Evolutionary conservation across 2,329 filamentous ascomycete genomes (phyloP), one percentile per base, ranked within the genome.

Genomic region (Dactylellina sp.): DNA sequence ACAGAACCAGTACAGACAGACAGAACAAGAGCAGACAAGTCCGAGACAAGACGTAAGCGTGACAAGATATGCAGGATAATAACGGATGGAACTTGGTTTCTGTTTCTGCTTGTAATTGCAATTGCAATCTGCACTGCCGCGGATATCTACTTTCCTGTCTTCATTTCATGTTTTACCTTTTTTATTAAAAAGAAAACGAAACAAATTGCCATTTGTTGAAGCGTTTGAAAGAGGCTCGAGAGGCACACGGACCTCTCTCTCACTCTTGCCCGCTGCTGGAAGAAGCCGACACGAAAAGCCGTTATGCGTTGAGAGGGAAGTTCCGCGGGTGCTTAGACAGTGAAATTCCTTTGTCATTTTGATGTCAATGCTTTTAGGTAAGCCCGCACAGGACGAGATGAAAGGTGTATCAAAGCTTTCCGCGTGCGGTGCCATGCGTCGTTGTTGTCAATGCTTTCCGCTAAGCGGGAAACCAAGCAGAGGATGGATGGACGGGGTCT

Each of bases 41-140:
- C n/a, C n/a, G n/a, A 50, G 12, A 40, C 42, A 44, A 35, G 61
- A 71, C 57, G 50, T 63, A 71, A 71, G 66, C 50, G 59, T 71
- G 65, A 62, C 56, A 57, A 71, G 42, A 52, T 40, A 59, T 71
- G 66, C 66, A 71, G 52, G 53, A 71, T 59, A n/a, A n/a, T n/a
- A 59, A 32, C 56, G 64, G 61, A 55, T 42, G 46, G 18, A 2
- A 9, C 16, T n/a, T 42, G 11, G 39, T 18, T 42, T 12, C 16
- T 5, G 12, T 3, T n/a, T n/a, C 16, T 42, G 3, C 14, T 12
- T 42, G 3, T 42, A n/a, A 55, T 40, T 35, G n/a, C 24, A 24
- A 22, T 55, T 37, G 14, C 20, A 14, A 35, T 20, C 18, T 53
- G 24, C 37, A 11, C 18, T 11, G 18, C 50, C 2, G 12, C 32